Base-by-base conservation (phyloP, 1,284 basidiomycete genomes). In the Porogramme epimiltina region DNA sequence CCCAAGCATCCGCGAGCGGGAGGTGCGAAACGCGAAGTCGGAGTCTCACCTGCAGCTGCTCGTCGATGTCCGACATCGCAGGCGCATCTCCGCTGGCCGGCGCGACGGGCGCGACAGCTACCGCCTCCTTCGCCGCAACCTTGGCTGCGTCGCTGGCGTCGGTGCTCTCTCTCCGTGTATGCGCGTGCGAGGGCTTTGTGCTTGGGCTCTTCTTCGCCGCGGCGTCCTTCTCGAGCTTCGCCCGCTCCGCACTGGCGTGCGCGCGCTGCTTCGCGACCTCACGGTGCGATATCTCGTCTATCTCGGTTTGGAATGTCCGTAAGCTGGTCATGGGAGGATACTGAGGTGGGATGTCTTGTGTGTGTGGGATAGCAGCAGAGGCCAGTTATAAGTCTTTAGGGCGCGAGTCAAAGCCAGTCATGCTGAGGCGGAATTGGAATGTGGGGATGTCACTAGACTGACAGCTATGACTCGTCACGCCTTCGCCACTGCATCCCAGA, bases 231-330 rank as follows among this genome's bases (percentile, higher is more conserved):
- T 69, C 73, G 19, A 50, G 46, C 58, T 70, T 69, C 26, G 61
- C 65, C 47, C 52, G 52, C 18, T 67, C 66, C 23, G 67, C 63
- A 23, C 61, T 59, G 16, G 67, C 65, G 40, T 74, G 71, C 18
- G 69, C 69, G 39, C 84, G 80, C 59, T 88, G 83, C 67, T 79
- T 87, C 24, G 75, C 70, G 39, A 81, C 68, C 68, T 89, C 85
- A 45, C 82, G 79, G 57, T 78, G 72, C 51, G 82, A 81, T 63
- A 90, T 86, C 59, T 85, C 79, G 55, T 90, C 83, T 54, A 91
- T 91, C 69, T 89, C 87, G 61, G 70, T 77, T 67, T 91, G 89
- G 66, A 91, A 91, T 47, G 74, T 81, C 45, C 80, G 80, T 63
- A 91, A 71, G 51, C 75, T 81, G 26, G 85, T 79, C 84, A 85